Conservation (phyloP, 495 filamentous ascomycete species). For the Pyrenula massariospora region DNA sequence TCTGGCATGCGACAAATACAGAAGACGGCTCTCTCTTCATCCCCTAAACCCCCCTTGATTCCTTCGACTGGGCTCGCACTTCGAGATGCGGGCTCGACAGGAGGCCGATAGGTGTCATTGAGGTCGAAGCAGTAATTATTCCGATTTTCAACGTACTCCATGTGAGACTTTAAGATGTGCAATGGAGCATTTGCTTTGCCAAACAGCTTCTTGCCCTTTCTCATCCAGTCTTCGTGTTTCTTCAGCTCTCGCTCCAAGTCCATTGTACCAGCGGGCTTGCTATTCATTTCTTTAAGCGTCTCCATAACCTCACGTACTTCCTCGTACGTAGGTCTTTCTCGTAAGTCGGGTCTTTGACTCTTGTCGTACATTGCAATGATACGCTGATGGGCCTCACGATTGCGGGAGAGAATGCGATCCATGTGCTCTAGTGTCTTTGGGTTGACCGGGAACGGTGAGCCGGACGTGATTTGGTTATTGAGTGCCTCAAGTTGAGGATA, state of each 20-base stretch:
- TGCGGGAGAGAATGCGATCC: conserved; percentile 89
- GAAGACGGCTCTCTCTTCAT: conserved; percentile 64
- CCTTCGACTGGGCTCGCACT: conserved; percentile 67
- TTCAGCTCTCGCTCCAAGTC: conserved; percentile 94
- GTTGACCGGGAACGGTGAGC: conserved; percentile 68
- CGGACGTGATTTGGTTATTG: conserved; percentile 52
- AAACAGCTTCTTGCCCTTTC: conserved; percentile 94
- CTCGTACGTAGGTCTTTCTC: conserved; percentile 75
- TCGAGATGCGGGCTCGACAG: conserved; percentile 83
- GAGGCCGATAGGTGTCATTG: conserved; percentile 76
- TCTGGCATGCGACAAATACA: conserved; percentile 92
- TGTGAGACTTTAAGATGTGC: conserved; percentile 85
- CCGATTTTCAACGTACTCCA: conserved; percentile 82
- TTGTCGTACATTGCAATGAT: conserved; percentile 70
- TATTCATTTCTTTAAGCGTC: conserved; percentile 73
- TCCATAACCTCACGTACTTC: conserved; percentile 87
- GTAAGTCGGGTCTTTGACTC: conserved; percentile 60
- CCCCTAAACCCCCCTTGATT: conserved; percentile 40
- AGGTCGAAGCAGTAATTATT: conserved; percentile 89
- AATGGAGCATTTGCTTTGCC: conserved; percentile 96
- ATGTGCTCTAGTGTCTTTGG: conserved; percentile 69
- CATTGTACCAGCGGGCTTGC: conserved; percentile 78
- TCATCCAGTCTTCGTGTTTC: conserved; percentile 98
- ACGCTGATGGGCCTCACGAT: conserved; percentile 84
- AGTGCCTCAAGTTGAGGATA: conserved; percentile 91